Evolutionary conservation across 805 yeast species (phyloP), one percentile per base, ranked within the genome.

Genomic region (Lachancea cidri): DNA sequence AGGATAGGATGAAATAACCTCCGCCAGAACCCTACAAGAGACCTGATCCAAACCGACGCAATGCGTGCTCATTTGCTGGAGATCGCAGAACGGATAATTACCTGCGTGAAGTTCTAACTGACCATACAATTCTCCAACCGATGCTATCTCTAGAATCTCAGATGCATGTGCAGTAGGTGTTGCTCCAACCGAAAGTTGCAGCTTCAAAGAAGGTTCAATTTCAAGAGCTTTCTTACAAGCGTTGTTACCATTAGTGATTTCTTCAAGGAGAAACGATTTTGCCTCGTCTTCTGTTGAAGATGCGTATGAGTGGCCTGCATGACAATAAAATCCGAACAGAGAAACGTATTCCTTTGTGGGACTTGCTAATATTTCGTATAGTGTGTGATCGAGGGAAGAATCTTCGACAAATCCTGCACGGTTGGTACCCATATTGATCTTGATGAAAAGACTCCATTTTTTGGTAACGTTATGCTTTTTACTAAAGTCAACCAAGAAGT

Each of bases 31-130:
- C 17, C 60, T 61, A 17, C 76, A 65, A 0, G 87, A 72, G 29
- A 82, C 68, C 33, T 71, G 65, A 1, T 64, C 60, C 15, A 57
- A 53, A 1, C 62, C 52, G 11, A 81, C 68, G 48, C 83, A 76
- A 0, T 76, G 76, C 0, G 93, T 85, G 9, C 85, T 73, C n/a
- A 79, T 70, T 57, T 85, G 93, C 56, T 85, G 94, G 40, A 83
- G 62, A 55, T 85, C 94, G 53, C 83, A 77, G 54, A 79, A 73
- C 3, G 81, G 73, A 54, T 81, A 84, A 55, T 84, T 83, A 9
- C 94, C 94, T n/a, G 91, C 89, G 57, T 84, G 94, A 14, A 84
- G 56, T 54, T 84, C 93, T 30, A 84, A 61, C 1, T 56, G 53
- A 4, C 79, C 81, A 15, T 49, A 45, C 14, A 68, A 43, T 4